Evolutionary conservation across 495 filamentous ascomycete species (phyloP), one percentile per base, ranked within the genome.

Genomic region (Friedmanniomyces endolithicus): DNA sequence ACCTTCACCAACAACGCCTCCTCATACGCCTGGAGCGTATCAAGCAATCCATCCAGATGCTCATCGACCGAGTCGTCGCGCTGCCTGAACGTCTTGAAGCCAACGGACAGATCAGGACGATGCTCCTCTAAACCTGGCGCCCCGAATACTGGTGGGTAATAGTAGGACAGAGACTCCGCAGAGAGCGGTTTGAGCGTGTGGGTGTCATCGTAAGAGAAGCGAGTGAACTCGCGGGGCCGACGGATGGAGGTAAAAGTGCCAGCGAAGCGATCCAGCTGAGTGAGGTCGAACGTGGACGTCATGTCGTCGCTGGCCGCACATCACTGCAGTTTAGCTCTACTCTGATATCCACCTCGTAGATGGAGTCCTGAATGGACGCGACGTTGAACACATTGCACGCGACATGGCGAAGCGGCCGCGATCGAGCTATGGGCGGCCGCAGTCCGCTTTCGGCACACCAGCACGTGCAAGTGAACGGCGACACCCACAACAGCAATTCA

Each of bases 141-240:
- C 19, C 80, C 79, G 4, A 95, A 69, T 24, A 65, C 65, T 0
- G 94, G 85, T 11, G 86, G 80, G 63, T 94, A 94, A 69, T 96
- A 99, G 69, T 90, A 95, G 45, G 78, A 77, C 37, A 99, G 62
- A 0, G 87, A 90, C 12, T 82, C 80, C 40, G 86, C 82, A 44
- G 87, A 88, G 11, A 85, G 77, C 47, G 72, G 82, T 63, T 86
- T 88, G n/a, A 75, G 29, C 0, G 19, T 61, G 67, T 85, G 94
- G 12, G 87, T 66, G 11, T 86, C 74, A 70, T 96, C 88, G 68
- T 88, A 96, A 0, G 90, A 97, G 67, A 96, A 98, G 65, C 73
- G 86, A 1, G 87, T 75, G 49, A 96, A 86, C 71, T 98, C 92
- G 84, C 89, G 55, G 6, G 58, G 54, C 6, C 57, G 34, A 14